These are phyloP conservation scores for Candida ulmi DNA, from an alignment of 805 yeast genomes.

Conservation along the genomic window DNA sequence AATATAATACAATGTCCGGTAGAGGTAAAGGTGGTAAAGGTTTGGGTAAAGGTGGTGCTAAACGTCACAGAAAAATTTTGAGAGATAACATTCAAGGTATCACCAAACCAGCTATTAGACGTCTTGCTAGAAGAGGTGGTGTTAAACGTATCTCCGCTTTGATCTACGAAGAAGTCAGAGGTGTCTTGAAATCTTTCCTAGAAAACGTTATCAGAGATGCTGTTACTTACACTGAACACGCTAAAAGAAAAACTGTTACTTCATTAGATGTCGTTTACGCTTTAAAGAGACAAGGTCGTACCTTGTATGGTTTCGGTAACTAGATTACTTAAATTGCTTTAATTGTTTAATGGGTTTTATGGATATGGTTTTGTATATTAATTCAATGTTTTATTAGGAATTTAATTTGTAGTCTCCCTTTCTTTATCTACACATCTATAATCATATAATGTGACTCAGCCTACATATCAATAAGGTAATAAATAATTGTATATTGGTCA, in stretches of 20 bases:
- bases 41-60: slow-evolving; percentile 99
- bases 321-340: too few relatives aligned
- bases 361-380: slow-evolving; percentile 2
- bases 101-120: slow-evolving; percentile 99
- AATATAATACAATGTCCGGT: slow-evolving; percentile 71
- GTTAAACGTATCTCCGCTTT: slow-evolving; percentile 99
- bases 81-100: slow-evolving; percentile 99
- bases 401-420: too few relatives aligned
- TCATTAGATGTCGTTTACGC: slow-evolving; percentile 98
- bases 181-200: slow-evolving; percentile 90
- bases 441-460: too few relatives aligned
- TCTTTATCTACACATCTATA: too few relatives aligned
- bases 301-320: slow-evolving; percentile 99
- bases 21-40: slow-evolving; percentile 99
- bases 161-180: slow-evolving; percentile 98
- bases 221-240: slow-evolving; percentile 99
- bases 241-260: slow-evolving; percentile 99
- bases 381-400: slow-evolving; percentile 1
- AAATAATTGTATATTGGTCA: too few relatives aligned
- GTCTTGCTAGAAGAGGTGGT: slow-evolving; percentile 99
- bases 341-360: slow-evolving; percentile 18
- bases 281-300: slow-evolving; percentile 99
- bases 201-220: slow-evolving; percentile 98
- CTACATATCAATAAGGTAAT: too few relatives aligned
- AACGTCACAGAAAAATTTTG: slow-evolving; percentile 99